phyloP scores from a whole-genome alignment of 257 asterid genomes.

The Solanum clarkiae region DNA sequence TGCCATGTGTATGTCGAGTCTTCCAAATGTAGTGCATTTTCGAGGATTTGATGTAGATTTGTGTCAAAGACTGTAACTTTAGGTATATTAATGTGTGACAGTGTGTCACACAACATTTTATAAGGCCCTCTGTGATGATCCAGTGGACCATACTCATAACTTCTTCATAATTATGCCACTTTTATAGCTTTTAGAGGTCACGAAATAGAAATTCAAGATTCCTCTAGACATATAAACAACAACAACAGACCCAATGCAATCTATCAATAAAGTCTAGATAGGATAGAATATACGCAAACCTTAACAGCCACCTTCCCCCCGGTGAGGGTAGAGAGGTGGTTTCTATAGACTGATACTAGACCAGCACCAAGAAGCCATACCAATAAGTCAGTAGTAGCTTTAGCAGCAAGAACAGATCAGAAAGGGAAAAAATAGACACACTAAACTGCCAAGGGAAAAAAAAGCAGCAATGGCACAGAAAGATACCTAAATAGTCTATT shows the following conservation, averaged over 20 bases:
- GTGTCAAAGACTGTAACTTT: no score
- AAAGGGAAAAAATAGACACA: background rate
- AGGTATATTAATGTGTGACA: no score
- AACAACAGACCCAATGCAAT: background rate
- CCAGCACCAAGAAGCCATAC: background rate
- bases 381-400: background rate
- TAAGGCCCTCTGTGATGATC: no score
- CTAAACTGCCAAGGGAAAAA: background rate
- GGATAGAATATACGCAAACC: accelerated
- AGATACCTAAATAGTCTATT: background rate
- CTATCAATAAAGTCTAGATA: background rate
- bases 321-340: background rate
- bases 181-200: no score
- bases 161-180: no score
- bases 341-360: background rate
- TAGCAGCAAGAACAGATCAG: background rate
- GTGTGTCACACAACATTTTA: no score
- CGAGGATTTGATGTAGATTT: no score
- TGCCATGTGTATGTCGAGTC: no score
- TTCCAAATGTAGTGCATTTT: no score
- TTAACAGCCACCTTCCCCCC: background rate
- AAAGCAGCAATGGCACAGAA: background rate
- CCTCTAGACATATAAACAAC: background rate
- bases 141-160: no score
- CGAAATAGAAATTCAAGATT: no score